phyloP scores from a whole-genome alignment of 2,329 filamentous ascomycete genomes.

The Phyllosticta paracitricarpa region DNA sequence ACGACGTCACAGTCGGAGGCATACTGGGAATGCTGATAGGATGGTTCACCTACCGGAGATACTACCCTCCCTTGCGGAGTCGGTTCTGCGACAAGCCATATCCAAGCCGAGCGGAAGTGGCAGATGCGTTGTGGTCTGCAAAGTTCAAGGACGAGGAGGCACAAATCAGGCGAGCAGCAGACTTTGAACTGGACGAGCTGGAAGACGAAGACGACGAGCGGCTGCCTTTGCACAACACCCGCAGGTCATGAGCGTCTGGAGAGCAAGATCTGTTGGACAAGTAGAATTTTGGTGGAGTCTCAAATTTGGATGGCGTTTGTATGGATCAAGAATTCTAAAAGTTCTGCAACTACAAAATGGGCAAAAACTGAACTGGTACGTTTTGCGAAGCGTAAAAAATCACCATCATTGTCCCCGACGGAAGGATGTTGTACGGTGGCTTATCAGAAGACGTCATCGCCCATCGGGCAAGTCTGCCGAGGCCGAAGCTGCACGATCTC shows the following conservation, averaged over 20 bases:
- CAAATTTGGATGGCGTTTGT: too few relatives aligned
- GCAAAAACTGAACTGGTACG: too few relatives aligned
- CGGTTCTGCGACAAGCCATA: slow-evolving; percentile 44
- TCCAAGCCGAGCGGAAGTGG: slow-evolving; percentile 26
- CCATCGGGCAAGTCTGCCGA: background rate
- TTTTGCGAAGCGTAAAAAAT: too few relatives aligned
- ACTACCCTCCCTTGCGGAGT: slow-evolving; percentile 47
- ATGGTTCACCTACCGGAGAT: slow-evolving; percentile 50
- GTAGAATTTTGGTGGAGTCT: too few relatives aligned
- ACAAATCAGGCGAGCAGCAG: slow-evolving; percentile 19
- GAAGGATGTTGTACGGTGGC: background rate
- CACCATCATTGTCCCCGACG: background rate
- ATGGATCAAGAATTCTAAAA: too few relatives aligned
- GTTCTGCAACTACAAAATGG: too few relatives aligned
- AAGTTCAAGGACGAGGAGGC: slow-evolving; percentile 36
- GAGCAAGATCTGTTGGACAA: background rate
- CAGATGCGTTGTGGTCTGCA: slow-evolving; percentile 21
- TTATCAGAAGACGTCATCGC: background rate
- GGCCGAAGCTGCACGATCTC: background rate
- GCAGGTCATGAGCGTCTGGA: background rate
- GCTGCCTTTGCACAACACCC: slow-evolving; percentile 6
- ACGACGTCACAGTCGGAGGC: slow-evolving; percentile 49
- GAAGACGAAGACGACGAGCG: slow-evolving; percentile 13
- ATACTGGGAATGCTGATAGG: slow-evolving; percentile 45
- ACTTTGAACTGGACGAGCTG: slow-evolving; percentile 27